Percentiles rank a stretch among this genome's conserved stretches.
phyloP scores from a whole-genome alignment of 345 rosid species.

The Linum lewisii region DNA sequence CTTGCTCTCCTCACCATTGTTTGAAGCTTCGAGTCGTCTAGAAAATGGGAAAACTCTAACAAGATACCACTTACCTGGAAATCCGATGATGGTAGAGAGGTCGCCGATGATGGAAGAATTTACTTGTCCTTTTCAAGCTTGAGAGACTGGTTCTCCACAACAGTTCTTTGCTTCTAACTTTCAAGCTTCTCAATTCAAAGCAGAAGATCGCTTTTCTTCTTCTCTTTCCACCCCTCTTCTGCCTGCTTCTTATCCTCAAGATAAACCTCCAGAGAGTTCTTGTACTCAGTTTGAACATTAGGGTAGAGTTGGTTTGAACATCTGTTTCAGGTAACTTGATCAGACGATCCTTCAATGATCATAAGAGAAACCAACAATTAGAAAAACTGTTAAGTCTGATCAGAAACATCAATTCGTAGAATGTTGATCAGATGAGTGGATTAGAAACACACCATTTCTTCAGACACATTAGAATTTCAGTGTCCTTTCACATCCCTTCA shows the following conservation, averaged over 20 bases:
- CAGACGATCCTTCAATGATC: slow-evolving; percentile 50
- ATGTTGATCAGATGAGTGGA: no score
- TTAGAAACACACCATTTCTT: not conserved
- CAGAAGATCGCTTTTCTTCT: slow-evolving; percentile 35
- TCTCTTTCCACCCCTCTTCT: slow-evolving; percentile 47
- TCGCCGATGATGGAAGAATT: no score
- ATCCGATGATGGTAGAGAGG: no score
- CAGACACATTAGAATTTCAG: not conserved
- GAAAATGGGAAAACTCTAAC: slow-evolving; percentile 55
- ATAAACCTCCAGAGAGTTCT: slow-evolving; percentile 39
- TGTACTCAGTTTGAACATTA: slow-evolving; percentile 44
- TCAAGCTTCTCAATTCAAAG: slow-evolving; percentile 41
- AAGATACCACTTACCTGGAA: no score
- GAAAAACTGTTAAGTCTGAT: no score
- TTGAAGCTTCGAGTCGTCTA: no score
- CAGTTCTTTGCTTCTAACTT: slow-evolving; percentile 31
- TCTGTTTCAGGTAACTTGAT: slow-evolving; percentile 36
- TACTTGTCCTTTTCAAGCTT: slow-evolving; percentile 33
- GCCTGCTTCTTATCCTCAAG: slow-evolving; percentile 43
- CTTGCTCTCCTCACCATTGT: no score
- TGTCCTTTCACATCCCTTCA: not conserved
- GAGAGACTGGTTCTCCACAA: slow-evolving; percentile 34
- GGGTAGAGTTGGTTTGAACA: slow-evolving; percentile 80
- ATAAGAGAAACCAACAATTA: not conserved
- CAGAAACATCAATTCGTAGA: no score